phyloP scores from a whole-genome alignment of 805 yeast species.

The Komagataella pseudopastoris region DNA sequence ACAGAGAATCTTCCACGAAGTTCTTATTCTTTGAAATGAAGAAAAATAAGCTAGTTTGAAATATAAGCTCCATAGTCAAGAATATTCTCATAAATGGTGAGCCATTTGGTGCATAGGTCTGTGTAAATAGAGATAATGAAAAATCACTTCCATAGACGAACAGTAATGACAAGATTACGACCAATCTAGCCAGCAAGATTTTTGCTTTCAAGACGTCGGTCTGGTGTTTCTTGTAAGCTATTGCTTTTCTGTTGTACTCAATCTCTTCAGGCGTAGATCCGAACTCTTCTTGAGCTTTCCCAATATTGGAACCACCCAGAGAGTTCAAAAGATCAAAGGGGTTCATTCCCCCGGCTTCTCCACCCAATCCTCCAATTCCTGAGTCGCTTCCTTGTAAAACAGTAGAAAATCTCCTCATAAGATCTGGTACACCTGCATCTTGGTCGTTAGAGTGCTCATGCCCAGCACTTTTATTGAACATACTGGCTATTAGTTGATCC shows the following conservation, averaged over 20 bases:
- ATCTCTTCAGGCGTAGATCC: conserved; percentile 5
- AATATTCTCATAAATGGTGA: not conserved
- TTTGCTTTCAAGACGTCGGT: conserved; percentile 5
- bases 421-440: conserved; percentile 6
- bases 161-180: conserved; percentile 3
- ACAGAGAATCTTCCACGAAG: conserved; percentile 3
- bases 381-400: conserved; percentile 6
- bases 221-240: conserved; percentile 6
- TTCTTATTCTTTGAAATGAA: conserved; percentile 3
- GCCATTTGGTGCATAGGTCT: not conserved
- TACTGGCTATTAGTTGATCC: conserved; percentile 5
- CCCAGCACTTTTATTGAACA: conserved; percentile 2
- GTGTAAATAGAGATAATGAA: conserved; percentile 3
- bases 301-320: not conserved
- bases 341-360: conserved; percentile 1
- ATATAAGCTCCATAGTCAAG: conserved; percentile 1
- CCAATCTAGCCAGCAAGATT: conserved; percentile 9
- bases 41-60: conserved; percentile 7
- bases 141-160: conserved; percentile 3
- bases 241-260: conserved; percentile 6
- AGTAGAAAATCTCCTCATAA: conserved; percentile 16
- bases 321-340: not conserved
- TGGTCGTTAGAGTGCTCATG: not conserved
- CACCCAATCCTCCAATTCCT: not conserved
- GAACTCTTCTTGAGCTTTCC: not conserved